phyloP scores from a whole-genome alignment of 2,329 filamentous ascomycete genomes.

The Coleophoma cylindrospora region DNA sequence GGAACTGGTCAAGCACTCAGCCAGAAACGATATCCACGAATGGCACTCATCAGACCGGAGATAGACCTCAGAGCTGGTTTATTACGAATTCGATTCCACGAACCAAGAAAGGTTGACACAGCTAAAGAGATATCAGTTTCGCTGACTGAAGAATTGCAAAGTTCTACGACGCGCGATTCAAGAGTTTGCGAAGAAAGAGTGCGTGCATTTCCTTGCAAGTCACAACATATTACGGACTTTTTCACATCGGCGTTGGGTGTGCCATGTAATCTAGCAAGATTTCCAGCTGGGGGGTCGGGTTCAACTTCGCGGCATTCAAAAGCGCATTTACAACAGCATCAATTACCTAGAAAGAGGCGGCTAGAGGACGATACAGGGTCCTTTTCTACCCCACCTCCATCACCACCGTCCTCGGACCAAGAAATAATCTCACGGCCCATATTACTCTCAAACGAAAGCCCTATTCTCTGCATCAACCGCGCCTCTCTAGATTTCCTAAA shows the following conservation, averaged over 20 bases:
- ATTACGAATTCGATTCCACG: constrained; percentile 54
- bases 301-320: constrained; percentile 65
- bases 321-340: constrained; percentile 59
- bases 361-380: constrained; percentile 36
- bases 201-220: constrained; percentile 1
- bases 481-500: constrained; percentile 79
- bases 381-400: constrained; percentile 47
- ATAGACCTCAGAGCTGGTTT: constrained; percentile 67
- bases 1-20: constrained; percentile 80
- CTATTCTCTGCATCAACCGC: constrained; percentile 78
- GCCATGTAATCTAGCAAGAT: constrained; percentile 78
- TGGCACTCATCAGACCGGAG: constrained; percentile 75
- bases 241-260: constrained; percentile 73
- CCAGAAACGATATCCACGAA: constrained; percentile 82
- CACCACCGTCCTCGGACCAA: constrained; percentile 52
- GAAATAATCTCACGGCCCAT: constrained; percentile 50
- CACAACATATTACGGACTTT: constrained; percentile 58
- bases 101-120: constrained; percentile 16
- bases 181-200: constrained; percentile 1
- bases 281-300: constrained; percentile 62
- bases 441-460: constrained; percentile 86
- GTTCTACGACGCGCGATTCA: neutral
- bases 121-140: constrained; percentile 46
- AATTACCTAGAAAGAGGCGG: constrained; percentile 24
- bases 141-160: constrained; percentile 59